Evolutionary conservation across 345 rosid genomes (phyloP), one percentile per base, ranked within the genome.

Genomic region (Camelina sativa): DNA sequence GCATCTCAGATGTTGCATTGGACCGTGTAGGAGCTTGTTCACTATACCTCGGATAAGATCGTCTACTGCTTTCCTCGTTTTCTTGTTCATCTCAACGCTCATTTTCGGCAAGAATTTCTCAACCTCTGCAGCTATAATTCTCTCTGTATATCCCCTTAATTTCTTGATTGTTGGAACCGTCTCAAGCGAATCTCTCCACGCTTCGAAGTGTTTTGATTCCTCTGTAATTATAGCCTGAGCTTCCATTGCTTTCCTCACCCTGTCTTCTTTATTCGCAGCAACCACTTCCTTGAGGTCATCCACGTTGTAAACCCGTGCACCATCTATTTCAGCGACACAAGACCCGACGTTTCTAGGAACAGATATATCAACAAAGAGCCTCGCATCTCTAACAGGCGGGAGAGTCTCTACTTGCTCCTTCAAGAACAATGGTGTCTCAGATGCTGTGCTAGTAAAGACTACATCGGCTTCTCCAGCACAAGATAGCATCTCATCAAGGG

Each of bases 241-340:
- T 85, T 95, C 99, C 93, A 84, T 86, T 41, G 97, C 97, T 80
- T 90, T 92, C 44, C 85, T 79, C 55, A 87, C 81, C 10, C 97
- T 85, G 62, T 95, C 99, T 84, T 95, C 97, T 80, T 92, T 92
- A 63, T 95, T 95, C n/a, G 99, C 93, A 57, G 96, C 92, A 68
- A 95, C 99, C 2, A 95, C 99, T 84, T 95, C 99, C 77, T 92
- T 92, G 25, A 95, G 97, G 81, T 90, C 92, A 76, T 92, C 99
- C 9, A 92, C 96, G 57, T 95, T 95, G 83, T 89, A 95, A 60
- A 95, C 93, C n/a, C 80, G 80, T 4, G 84, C 84, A 63, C 79
- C 69, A 37, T 84, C 88, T 64, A 85, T 57, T 30, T 89, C 92
- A 2, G 78, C 65, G 5, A 90, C 85, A 19, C 97, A 92, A 3